Evolutionary conservation across 176 grass and related monocot species (phyloP).

Genomic region (Bromus sterilis): DNA sequence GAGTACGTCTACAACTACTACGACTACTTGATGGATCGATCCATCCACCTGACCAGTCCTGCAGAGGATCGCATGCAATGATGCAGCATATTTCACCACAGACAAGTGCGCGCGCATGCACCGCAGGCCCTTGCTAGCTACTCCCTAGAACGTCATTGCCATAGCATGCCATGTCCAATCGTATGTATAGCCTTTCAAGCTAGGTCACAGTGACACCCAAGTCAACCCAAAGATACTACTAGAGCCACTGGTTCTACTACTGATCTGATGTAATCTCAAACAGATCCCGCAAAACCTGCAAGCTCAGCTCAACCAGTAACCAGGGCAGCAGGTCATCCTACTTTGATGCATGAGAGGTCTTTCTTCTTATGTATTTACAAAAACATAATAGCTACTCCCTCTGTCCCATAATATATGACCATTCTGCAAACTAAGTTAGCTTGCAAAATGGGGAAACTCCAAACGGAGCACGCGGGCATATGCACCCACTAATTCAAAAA

Average conservation of each 20-base stretch:
- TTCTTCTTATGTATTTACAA: too few relatives aligned
- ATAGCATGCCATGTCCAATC: slow-evolving; percentile 15
- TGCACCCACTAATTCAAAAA: too few relatives aligned
- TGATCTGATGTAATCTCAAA: background rate
- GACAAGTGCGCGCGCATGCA: slow-evolving; percentile 17
- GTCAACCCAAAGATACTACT: slow-evolving; percentile 22
- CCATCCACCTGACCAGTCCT: slow-evolving; percentile 6
- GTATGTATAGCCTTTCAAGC: background rate
- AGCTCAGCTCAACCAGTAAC: slow-evolving; percentile 15
- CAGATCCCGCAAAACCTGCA: background rate
- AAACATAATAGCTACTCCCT: too few relatives aligned
- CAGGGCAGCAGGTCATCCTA: too few relatives aligned
- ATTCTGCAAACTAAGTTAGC: too few relatives aligned
- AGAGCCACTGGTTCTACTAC: background rate
- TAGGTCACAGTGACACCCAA: background rate
- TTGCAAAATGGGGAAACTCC: too few relatives aligned
- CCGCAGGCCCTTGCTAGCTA: background rate
- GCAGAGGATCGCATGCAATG: slow-evolving; percentile 31
- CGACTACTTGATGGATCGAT: background rate
- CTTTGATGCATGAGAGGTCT: too few relatives aligned
- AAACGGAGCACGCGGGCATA: too few relatives aligned
- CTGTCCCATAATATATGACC: too few relatives aligned
- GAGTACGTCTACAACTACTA: background rate
- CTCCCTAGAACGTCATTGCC: background rate
- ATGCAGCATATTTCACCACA: slow-evolving; percentile 24